These are phyloP conservation scores for Rhizopus stolonifer DNA, from an alignment of 371 early-diverging fungal genomes.

Conservation along the genomic window DNA sequence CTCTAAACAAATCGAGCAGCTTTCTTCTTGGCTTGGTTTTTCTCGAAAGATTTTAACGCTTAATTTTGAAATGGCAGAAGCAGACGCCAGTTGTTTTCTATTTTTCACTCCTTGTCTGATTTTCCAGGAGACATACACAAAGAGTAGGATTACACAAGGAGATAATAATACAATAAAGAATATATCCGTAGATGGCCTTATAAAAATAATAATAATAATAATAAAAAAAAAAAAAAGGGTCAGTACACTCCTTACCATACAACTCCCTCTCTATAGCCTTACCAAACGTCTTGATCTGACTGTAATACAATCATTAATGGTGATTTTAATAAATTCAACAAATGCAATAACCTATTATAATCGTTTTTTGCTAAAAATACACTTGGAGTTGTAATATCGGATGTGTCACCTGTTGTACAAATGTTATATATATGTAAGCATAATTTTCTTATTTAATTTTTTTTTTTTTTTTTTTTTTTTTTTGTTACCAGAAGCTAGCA, in stretches of 20 bases:
- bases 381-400: slow-evolving; percentile 72
- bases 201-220: slow-evolving; percentile 11
- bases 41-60: slow-evolving; percentile 55
- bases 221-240: too few species aligned
- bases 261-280: slow-evolving; percentile 2
- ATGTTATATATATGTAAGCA: background rate
- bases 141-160: slow-evolving; percentile 50
- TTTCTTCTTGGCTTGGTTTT: slow-evolving; percentile 55
- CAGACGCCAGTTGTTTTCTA: slow-evolving; percentile 66
- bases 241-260: slow-evolving; percentile 1
- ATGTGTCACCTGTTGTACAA: slow-evolving; percentile 57
- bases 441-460: too few species aligned
- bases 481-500: slow-evolving; percentile 76
- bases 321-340: slow-evolving; percentile 36
- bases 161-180: slow-evolving; percentile 21
- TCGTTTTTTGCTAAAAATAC: slow-evolving; percentile 69
- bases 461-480: too few species aligned
- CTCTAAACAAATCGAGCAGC: slow-evolving; percentile 93
- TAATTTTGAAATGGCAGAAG: slow-evolving; percentile 43
- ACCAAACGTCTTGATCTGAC: slow-evolving; percentile 1
- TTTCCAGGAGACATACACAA: slow-evolving; percentile 66
- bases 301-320: slow-evolving; percentile 42
- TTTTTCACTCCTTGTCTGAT: slow-evolving; percentile 58
- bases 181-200: slow-evolving; percentile 6
- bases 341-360: slow-evolving; percentile 51